Percentiles rank a stretch among this genome's conserved stretches.
phyloP scores from a whole-genome alignment of 2,329 filamentous ascomycete genomes.

The Monilinia fructigena region DNA sequence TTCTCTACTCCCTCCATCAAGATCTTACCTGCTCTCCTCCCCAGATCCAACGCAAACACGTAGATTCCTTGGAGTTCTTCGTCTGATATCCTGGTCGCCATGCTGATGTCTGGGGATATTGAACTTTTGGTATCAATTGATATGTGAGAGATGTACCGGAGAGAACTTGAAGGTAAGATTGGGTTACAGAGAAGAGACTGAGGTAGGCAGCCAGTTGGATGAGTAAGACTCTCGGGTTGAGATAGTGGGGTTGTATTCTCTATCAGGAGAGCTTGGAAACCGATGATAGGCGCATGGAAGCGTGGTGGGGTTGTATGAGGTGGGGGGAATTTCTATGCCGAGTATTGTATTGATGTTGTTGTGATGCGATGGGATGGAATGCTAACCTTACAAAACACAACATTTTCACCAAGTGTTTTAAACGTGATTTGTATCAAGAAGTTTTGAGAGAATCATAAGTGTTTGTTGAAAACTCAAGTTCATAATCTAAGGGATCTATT shows the following conservation, averaged over 20 bases:
- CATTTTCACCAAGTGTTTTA: background rate
- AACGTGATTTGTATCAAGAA: background rate
- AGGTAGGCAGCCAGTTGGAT: background rate
- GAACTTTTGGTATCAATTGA: background rate
- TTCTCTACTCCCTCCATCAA: conserved; percentile 62
- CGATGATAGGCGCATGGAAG: conserved; percentile 15
- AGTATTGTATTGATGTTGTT: too few relatives aligned
- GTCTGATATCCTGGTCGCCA: conserved; percentile 11
- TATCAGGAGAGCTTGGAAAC: conserved; percentile 2
- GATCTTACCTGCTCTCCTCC: conserved; percentile 66
- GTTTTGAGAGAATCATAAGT: background rate
- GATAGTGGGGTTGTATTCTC: background rate
- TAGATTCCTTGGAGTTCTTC: conserved; percentile 64
- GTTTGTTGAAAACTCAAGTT: background rate
- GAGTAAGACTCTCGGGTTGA: background rate
- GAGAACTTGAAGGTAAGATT: background rate
- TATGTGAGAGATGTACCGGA: background rate
- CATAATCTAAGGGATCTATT: background rate
- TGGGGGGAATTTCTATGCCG: background rate
- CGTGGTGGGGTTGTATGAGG: background rate
- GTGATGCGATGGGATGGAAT: too few relatives aligned
- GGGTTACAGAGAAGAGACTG: background rate
- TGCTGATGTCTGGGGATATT: background rate
- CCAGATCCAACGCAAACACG: conserved; percentile 67
- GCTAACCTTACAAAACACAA: too few relatives aligned